These are phyloP conservation scores for Echinosophora koreensis DNA, from an alignment of 306 rosid species.

Conservation along the genomic window DNA sequence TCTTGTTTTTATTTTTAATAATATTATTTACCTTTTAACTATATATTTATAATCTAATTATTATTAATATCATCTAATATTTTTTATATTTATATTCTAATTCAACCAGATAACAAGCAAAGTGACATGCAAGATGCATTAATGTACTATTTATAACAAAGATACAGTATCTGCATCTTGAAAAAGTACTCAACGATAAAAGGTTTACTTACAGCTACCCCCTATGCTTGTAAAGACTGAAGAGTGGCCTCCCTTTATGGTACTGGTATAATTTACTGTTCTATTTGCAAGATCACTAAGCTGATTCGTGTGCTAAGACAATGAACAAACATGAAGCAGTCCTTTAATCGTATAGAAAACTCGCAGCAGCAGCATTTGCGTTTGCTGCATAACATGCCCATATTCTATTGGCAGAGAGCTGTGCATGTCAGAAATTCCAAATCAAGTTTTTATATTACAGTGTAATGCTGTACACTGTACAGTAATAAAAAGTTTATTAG, in stretches of 20 bases:
- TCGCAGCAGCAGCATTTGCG: not conserved
- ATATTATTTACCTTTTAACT: no score
- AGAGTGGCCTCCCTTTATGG: not conserved
- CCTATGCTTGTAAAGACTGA: not conserved
- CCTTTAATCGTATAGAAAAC: constrained; percentile 34
- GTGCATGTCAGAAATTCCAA: constrained; percentile 4
- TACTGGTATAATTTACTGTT: constrained; percentile 11
- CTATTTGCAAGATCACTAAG: constrained; percentile 14
- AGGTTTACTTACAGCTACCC: constrained; percentile 37
- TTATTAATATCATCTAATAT: no score
- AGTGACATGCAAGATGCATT: not conserved
- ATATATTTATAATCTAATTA: no score
- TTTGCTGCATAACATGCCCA: constrained; percentile 4
- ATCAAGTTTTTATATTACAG: no score
- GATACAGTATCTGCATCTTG: constrained; percentile 33
- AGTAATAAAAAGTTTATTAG: no score
- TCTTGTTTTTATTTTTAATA: no score
- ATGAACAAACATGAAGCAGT: constrained; percentile 8
- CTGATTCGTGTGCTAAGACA: constrained; percentile 39
- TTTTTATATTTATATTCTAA: no score
- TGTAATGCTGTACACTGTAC: no score
- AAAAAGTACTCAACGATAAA: constrained; percentile 33
- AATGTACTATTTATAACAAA: not conserved
- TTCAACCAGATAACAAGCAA: not conserved
- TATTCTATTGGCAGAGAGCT: not conserved